Base-by-base conservation (phyloP, 2,329 filamentous ascomycete genomes). In the Lecanicillium sp. region DNA sequence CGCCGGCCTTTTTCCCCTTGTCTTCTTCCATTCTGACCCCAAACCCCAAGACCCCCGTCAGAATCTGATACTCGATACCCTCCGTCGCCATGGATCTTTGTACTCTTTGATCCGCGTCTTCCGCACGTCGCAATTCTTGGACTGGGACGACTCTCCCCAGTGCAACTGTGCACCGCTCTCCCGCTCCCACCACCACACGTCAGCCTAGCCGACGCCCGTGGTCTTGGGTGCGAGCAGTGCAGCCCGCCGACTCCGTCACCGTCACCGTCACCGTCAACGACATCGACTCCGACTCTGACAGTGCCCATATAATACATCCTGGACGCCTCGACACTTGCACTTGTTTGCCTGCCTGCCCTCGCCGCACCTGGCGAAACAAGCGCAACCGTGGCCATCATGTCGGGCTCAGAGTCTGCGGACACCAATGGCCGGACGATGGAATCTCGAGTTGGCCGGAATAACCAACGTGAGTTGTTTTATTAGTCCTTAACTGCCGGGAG, bases 371-470 rank as follows among this genome's bases (percentile, higher is more conserved):
- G 22, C n/a, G n/a, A 25, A 25, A 25, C 22, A 11, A 25, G 22
- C 22, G 22, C 11, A 25, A 25, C 22, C 22, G 7, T 25, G 22
- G 11, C 37, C 41, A 52, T 43, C 25, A 62, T 63, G 59, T 61
- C 60, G 40, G 57, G 57, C 42, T 60, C 56, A 39, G 53, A 52
- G 31, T 57, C 53, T 45, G 58, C 55, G 49, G 59, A 54, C 44
- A 55, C 60, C 33, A 58, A 55, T 44, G 53, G 57, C 49, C 75
- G 75, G 51, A 66, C 75, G 37, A 82, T 81, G 78, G 73, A 88
- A 68, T 86, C 84, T 46, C 77, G 85, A 55, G 81, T 77, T 39
- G 85, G 85, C 53, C 75, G 86, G 58, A 80, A 70, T 57, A 89
- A 89, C 58, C 86, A 92, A 65, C 78, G 85, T 88, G 72, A 79